Evolutionary conservation across 208 protist species (phyloP), one percentile per base, ranked within the genome.

Genomic region (Eutreptiella sp.): DNA sequence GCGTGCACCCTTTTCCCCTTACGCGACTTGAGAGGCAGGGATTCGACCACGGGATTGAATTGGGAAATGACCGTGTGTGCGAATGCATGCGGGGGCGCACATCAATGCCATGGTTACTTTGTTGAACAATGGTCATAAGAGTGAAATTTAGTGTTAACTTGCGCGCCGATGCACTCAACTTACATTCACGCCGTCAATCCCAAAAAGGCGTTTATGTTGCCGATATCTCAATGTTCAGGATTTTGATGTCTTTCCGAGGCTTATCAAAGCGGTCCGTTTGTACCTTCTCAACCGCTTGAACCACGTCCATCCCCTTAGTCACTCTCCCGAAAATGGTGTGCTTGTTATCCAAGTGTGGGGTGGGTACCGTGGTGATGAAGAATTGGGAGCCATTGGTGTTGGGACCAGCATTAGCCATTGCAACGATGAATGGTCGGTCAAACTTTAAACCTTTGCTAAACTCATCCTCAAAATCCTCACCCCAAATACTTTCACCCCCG

Each of bases 401-500:
- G 11, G 75, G 68, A 7, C 81, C 81, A 16, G 73, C 43, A 39
- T 91, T 91, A 23, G 85, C 85, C 79, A 89, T 89, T 3, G 75
- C 76, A 0, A 85, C 34, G 0, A 58, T 82, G 43, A 63, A 80
- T 4, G 84, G 70, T 33, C 74, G 47, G 34, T 90, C 73, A 38
- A 75, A 38, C 2, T 16, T 38, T 27, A 64, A 53, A 46, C 14
- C 24, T 54, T 42, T 38, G 27, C 5, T 9, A 35, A 52, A 46
- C 66, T 97, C 93, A 63, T 98, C 93, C 28, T 80, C 78, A 70
- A 97, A 97, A 1, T 87, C 68, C 23, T n/a, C 63, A 43, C 66
- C 78, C 82, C 61, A 87, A 53, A 69, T 66, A 50, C 76, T 81
- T 45, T 76, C 71, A 2, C 89, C 90, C n/a, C 90, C 92, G 23